These are phyloP conservation scores for Wickerhamiella hasegawae DNA, from an alignment of 805 yeast genomes.

Conservation along the genomic window DNA sequence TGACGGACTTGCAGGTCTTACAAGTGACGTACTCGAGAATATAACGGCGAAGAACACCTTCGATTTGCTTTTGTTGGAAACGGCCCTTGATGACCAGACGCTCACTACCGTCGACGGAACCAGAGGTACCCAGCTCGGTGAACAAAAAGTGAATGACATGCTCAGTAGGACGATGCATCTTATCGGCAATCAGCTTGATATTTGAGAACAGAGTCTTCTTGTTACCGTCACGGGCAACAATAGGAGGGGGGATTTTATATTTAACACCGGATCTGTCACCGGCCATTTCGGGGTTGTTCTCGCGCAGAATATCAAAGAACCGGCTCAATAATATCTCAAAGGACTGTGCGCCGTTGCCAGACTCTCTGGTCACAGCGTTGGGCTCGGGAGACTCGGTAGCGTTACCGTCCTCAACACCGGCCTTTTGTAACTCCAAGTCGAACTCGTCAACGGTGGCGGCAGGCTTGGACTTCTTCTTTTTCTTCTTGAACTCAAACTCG, in stretches of 20 bases:
- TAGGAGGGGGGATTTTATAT: conserved; percentile 94
- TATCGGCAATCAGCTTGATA: conserved; percentile 85
- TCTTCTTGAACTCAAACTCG: conserved; percentile 33
- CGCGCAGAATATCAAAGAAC: conserved; percentile 71
- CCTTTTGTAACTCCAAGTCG: conserved; percentile 77
- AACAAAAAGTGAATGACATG: conserved; percentile 92
- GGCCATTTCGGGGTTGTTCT: conserved; percentile 95
- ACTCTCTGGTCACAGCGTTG: conserved; percentile 24
- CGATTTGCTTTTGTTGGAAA: conserved; percentile 95
- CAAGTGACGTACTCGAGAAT: conserved; percentile 96
- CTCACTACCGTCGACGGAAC: conserved; percentile 96
- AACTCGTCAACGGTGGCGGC: conserved; percentile 56
- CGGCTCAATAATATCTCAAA: conserved; percentile 67
- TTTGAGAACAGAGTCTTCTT: conserved; percentile 94
- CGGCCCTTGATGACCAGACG: conserved; percentile 96
- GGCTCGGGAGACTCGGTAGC: conserved; percentile 13
- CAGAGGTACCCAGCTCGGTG: conserved; percentile 98
- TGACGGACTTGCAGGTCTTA: conserved; percentile 96
- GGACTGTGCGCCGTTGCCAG: conserved; percentile 28
- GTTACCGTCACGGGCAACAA: conserved; percentile 91
- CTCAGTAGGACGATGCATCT: conserved; percentile 90
- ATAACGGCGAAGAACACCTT: conserved; percentile 88
- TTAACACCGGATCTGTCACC: conserved; percentile 88
- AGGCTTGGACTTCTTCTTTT: conserved; percentile 54
- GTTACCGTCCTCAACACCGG: conserved; percentile 55